Conservation (phyloP, 2,329 filamentous ascomycete genomes). For the Colletotrichum plurivorum region DNA sequence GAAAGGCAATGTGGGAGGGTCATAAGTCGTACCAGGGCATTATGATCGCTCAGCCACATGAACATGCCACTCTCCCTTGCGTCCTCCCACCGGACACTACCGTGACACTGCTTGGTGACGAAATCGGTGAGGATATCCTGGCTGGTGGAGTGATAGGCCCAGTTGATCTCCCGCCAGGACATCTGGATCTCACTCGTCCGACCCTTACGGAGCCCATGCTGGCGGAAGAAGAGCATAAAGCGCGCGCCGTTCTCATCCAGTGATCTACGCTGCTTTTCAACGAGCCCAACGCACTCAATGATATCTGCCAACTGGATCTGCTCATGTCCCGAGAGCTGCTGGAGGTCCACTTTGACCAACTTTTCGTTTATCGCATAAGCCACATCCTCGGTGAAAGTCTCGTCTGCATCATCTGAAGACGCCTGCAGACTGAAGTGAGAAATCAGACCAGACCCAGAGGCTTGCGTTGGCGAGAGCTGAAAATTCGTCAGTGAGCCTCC, state of each 20-base stretch:
- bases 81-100: conserved; percentile 85
- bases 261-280: conserved; percentile 88
- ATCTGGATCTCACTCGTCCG: conserved; percentile 76
- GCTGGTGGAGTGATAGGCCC: conserved; percentile 86
- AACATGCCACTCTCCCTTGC: conserved; percentile 91
- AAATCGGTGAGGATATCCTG: conserved; percentile 93
- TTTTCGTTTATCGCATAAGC: conserved; percentile 81
- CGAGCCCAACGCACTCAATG: conserved; percentile 85
- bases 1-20: conserved; percentile 18
- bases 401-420: conserved; percentile 66
- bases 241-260: conserved; percentile 92
- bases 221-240: conserved; percentile 89
- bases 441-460: conserved; percentile 48
- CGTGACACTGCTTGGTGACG: conserved; percentile 83
- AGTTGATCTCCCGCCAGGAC: conserved; percentile 84
- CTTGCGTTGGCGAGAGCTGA: conserved; percentile 9
- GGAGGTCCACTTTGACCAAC: conserved; percentile 80
- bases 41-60: conserved; percentile 90
- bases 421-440: conserved; percentile 54
- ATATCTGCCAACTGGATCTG: conserved; percentile 90
- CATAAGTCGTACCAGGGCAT: conserved; percentile 75
- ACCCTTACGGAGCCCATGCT: conserved; percentile 79
- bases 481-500: conserved; percentile 2
- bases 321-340: conserved; percentile 86
- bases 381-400: conserved; percentile 78